A percentile compares a stretch with the other conserved stretches of the same genome.
These are phyloP conservation scores for Apostasia shenzhenica DNA, from an alignment of 106 monocot genomes.

Conservation along the genomic window DNA sequence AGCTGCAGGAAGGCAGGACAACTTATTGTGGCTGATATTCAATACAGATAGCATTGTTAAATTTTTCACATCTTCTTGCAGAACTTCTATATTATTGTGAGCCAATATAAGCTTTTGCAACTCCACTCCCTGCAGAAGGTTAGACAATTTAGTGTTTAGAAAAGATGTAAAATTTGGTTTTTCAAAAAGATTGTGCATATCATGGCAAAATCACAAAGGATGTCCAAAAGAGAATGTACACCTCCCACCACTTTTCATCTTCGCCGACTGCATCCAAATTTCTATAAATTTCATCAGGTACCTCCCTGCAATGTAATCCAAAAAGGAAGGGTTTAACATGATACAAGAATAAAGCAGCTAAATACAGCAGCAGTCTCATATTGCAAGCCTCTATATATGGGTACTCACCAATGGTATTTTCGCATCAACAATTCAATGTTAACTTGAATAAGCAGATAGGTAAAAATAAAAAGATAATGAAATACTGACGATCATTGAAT, in stretches of 20 bases:
- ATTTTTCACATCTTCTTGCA: conserved; percentile 70
- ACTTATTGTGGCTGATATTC: conserved; percentile 90
- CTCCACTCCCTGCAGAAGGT: conserved; percentile 68
- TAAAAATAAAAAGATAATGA: background rate
- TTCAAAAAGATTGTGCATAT: background rate
- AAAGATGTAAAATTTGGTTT: background rate
- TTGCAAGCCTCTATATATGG: too few species aligned
- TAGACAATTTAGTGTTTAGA: too few species aligned
- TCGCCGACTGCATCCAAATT: conserved; percentile 60
- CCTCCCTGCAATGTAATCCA: conserved; percentile 40
- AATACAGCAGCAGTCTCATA: too few species aligned
- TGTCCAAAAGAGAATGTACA: conserved; percentile 8
- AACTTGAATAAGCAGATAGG: background rate
- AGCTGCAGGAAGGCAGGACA: conserved; percentile 64
- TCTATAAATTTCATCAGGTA: conserved; percentile 73
- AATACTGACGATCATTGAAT: too few species aligned
- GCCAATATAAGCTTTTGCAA: conserved; percentile 91
- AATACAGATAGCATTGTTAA: conserved; percentile 60
- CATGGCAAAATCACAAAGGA: background rate
- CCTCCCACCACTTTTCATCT: conserved; percentile 99
- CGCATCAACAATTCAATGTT: too few species aligned
- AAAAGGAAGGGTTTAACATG: background rate
- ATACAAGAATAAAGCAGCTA: too few species aligned
- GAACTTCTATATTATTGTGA: conserved; percentile 77
- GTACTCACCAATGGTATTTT: too few species aligned